These are phyloP conservation scores for Blastomyces parvus DNA, from an alignment of 2,329 filamentous ascomycete genomes.

Conservation along the genomic window DNA sequence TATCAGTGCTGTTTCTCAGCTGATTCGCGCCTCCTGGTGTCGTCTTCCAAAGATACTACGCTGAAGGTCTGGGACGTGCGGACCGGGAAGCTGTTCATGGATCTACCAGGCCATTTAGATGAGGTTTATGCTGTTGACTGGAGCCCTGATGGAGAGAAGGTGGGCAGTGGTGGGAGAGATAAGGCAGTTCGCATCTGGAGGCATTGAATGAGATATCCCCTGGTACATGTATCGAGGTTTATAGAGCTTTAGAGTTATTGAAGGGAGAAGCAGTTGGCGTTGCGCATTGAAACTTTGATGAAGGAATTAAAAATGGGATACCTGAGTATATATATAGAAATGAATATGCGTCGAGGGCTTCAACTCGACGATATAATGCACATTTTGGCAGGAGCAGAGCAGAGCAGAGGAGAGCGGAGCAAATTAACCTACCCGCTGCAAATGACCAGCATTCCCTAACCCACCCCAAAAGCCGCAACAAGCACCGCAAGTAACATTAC, in stretches of 20 bases:
- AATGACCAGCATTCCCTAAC: not conserved
- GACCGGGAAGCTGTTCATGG: conserved; percentile 68
- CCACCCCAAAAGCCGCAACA: not conserved
- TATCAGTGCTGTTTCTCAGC: conserved; percentile 90
- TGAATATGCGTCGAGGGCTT: not conserved
- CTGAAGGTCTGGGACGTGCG: conserved; percentile 91
- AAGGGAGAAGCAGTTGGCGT: not conserved
- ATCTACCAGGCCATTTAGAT: conserved; percentile 82
- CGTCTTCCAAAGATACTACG: conserved; percentile 82
- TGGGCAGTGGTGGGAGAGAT: conserved; percentile 88
- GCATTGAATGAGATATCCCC: conserved; percentile 36
- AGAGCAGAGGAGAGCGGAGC: no score
- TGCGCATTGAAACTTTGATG: not conserved
- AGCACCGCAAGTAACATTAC: not conserved
- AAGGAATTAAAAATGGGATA: not conserved
- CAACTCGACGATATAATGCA: not conserved
- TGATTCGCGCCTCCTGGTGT: conserved; percentile 81
- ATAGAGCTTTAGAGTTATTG: not conserved
- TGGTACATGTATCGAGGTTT: not conserved
- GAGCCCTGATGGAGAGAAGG: conserved; percentile 80
- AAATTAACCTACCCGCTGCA: not conserved
- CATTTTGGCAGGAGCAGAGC: not conserved
- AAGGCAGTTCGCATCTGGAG: conserved; percentile 62
- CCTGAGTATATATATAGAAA: not conserved
- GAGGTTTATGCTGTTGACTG: conserved; percentile 93